These are phyloP conservation scores for Macrolepiota albuminosa DNA, from an alignment of 768 basidiomycete species.

Conservation along the genomic window DNA sequence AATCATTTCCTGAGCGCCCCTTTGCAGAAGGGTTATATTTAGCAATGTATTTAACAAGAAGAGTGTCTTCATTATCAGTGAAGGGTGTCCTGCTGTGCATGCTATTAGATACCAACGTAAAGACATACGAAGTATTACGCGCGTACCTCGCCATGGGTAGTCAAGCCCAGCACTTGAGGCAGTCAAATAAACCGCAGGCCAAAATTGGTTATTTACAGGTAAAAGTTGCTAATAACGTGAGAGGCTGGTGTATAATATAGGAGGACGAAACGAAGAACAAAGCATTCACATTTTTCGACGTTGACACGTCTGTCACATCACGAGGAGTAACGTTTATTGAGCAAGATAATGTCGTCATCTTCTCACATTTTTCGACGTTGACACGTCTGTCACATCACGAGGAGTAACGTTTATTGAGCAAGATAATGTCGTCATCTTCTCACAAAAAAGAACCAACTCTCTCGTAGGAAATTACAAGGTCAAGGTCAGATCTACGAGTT, in stretches of 20 bases:
- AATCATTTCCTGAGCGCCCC: slow-evolving; percentile 40
- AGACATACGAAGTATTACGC: neutral
- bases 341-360: neutral
- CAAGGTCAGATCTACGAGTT: neutral
- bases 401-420: neutral
- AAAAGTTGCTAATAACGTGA: neutral
- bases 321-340: neutral
- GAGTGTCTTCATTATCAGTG: slow-evolving; percentile 34
- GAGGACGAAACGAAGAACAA: neutral
- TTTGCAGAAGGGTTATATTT: slow-evolving; percentile 32
- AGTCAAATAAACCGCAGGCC: neutral
- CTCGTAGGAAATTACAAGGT: neutral
- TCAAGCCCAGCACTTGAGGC: neutral
- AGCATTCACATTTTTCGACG: neutral
- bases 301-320: slow-evolving; percentile 9
- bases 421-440: neutral
- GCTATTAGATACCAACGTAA: neutral
- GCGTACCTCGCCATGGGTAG: slow-evolving; percentile 9
- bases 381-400: slow-evolving; percentile 10
- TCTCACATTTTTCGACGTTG: too few species aligned
- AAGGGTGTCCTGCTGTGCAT: slow-evolving; percentile 23
- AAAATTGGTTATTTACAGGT: neutral
- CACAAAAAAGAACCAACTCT: neutral
- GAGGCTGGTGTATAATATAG: neutral
- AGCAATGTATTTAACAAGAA: slow-evolving; percentile 45